A percentile compares a stretch with the other conserved stretches of the same genome.
phyloP scores from a whole-genome alignment of 192 early-diverging fungal genomes.

The Geranomyces variabilis region DNA sequence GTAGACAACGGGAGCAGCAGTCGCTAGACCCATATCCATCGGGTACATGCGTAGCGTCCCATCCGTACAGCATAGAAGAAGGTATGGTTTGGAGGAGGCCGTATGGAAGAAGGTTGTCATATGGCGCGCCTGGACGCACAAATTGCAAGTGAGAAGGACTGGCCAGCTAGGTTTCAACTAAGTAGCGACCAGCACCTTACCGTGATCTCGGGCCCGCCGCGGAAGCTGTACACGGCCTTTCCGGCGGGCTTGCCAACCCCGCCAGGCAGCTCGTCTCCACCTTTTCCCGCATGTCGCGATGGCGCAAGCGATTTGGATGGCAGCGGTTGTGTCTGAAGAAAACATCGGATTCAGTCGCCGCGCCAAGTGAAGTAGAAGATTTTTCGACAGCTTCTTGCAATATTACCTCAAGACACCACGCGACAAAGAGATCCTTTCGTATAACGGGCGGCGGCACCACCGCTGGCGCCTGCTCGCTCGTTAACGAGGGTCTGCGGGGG shows the following conservation, averaged over 20 bases:
- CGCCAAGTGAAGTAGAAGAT: background rate
- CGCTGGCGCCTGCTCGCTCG: background rate
- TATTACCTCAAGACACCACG: conserved; percentile 36
- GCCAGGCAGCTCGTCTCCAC: background rate
- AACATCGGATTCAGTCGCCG: background rate
- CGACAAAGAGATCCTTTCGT: conserved; percentile 36
- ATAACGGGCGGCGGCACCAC: background rate
- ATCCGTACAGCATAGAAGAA: conserved; percentile 34
- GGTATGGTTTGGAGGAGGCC: conserved; percentile 17
- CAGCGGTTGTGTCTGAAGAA: conserved; percentile 21
- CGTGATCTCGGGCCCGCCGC: conserved; percentile 8
- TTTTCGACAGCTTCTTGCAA: background rate
- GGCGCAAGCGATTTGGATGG: conserved; percentile 11
- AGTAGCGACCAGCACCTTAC: too few relatives aligned
- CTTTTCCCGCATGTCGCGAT: background rate
- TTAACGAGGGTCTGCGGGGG: background rate
- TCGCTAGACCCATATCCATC: conserved; percentile 26
- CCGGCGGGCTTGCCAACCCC: background rate
- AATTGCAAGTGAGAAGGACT: background rate
- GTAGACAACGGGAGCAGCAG: conserved; percentile 29
- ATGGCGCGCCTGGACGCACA: conserved; percentile 4
- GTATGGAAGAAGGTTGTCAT: conserved; percentile 26
- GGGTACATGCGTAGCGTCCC: conserved; percentile 32
- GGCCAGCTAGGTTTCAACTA: too few relatives aligned
- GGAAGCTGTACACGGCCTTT: conserved; percentile 18